phyloP scores from a whole-genome alignment of 192 early-diverging fungal genomes.

The Pecoramyces ruminantium region DNA sequence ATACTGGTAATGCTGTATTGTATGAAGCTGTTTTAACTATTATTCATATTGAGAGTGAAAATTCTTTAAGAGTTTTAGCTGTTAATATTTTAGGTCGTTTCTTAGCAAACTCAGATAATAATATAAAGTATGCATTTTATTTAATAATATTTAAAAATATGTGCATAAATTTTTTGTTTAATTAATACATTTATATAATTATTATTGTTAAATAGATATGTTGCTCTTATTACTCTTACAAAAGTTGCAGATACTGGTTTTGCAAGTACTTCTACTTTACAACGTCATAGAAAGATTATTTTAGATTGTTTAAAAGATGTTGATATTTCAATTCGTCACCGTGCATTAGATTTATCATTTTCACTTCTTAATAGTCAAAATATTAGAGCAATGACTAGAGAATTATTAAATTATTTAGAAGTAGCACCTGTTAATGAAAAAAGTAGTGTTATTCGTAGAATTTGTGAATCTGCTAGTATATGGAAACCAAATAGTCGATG shows the following conservation, averaged over 20 bases:
- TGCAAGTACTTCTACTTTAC: slow-evolving; percentile 53
- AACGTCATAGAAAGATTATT: slow-evolving; percentile 92
- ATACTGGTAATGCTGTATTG: slow-evolving; percentile 92
- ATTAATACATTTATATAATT: slow-evolving; percentile 4
- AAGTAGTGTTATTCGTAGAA: slow-evolving; percentile 74
- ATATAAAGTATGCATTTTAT: slow-evolving; percentile 68
- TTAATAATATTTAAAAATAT: too few relatives aligned
- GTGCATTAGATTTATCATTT: slow-evolving; percentile 90
- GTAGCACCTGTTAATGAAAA: slow-evolving; percentile 78
- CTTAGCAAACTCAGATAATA: slow-evolving; percentile 87
- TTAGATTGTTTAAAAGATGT: slow-evolving; percentile 86
- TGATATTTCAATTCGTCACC: slow-evolving; percentile 90
- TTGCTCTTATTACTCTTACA: slow-evolving; percentile 92
- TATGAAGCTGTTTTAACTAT: slow-evolving; percentile 96
- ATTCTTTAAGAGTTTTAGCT: slow-evolving; percentile 77
- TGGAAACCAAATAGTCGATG: slow-evolving; percentile 90
- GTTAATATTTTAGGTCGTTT: slow-evolving; percentile 97
- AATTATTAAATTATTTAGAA: slow-evolving; percentile 84
- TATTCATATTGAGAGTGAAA: slow-evolving; percentile 84
- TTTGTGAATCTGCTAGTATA: slow-evolving; percentile 79
- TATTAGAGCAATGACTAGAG: slow-evolving; percentile 78
- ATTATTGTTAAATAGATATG: slow-evolving; percentile 41
- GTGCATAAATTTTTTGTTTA: too few relatives aligned
- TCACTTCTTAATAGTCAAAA: slow-evolving; percentile 87
- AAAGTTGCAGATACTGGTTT: slow-evolving; percentile 65